Evolutionary conservation across 805 yeast species (phyloP), one percentile per base, ranked within the genome.

Genomic region (Cyberlindnera japonica): DNA sequence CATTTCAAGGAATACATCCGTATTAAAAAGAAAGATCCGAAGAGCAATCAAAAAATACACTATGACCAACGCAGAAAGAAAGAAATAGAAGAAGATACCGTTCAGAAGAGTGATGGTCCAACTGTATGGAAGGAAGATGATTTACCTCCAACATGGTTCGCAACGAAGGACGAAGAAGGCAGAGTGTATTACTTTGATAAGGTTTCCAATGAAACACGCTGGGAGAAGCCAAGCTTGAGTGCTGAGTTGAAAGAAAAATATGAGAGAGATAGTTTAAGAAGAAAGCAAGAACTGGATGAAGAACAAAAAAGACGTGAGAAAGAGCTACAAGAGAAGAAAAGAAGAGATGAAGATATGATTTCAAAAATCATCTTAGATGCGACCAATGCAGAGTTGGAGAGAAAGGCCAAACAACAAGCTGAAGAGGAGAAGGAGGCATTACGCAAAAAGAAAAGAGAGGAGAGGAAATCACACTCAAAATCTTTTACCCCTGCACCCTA

Each of bases 1-100:
- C 65, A 66, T 19, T 73, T 86, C 44, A 81, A 83, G 56, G 78
- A 86, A 75, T 90, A 89, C n/a, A 85, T 82, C 56, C 74, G 93
- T 33, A 90, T 91, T 95, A 1, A 81, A 90, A 51, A 34, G 33
- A 71, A 46, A 17, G 34, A 23, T 12, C 35, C 46, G 7, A 35
- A n/a, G 26, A 30, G 12, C 21, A 29, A 26, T 33, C 11, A 19
- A 18, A 15, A 32, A 22, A 11, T 24, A 37, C 10, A 31, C 35
- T 21, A 31, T 13, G 34, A 47, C 15, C 27, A 35, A 5, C 13
- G 20, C 18, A 29, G 34, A 22, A 33, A 37, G 11, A 19, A 35
- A 12, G 28, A 22, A 6, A 10, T n/a, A 18, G 22, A 18, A 9
- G 33, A 29, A 14, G 19, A 22, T 14, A 18, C 28, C 24, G 20